Base-by-base conservation (phyloP, 1,284 basidiomycete species). In the Puccinia polysora region DNA sequence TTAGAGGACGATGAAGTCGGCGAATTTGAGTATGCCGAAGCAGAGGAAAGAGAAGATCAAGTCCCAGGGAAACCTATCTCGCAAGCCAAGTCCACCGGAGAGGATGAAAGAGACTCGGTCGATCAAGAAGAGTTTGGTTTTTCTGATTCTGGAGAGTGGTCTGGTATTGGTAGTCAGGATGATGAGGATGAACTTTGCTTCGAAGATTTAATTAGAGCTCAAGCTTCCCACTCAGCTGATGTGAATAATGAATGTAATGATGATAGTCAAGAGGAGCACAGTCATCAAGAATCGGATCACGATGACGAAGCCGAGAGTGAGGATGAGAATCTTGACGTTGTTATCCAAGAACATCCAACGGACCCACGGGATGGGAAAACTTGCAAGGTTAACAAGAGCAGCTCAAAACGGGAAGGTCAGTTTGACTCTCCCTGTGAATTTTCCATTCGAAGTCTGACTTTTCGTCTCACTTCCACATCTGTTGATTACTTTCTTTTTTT, bases 31-130 rank as follows among this genome's bases (percentile, higher is more conserved):
- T 78, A 75, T 36, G 76, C 73, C n/a, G 75, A 59, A 64, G 87
- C 88, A 36, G 84, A 75, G 20, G 83, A 83, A 12, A 78, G 76
- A 86, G 73, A 82, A 30, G n/a, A 2, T 4, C 20, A 25, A 25
- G 10, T 79, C 76, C 28, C 15, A 1, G 12, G 7, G 1, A 45
- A 62, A 62, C 30, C 59, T 2, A 23, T 1, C 25, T 1, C 5
- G 38, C 14, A 30, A 23, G 40, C 15, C 76, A 76, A 30, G 77
- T 76, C 18, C 85, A 85, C 6, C 75, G 87, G 12, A 76, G 74
- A 5, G 75, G n/a, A n/a, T n/a, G 77, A 5, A 76, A 77, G 32
- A 7, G 62, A 71, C 47, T 36, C 38, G 18, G 55, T 32, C 59
- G 43, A 32, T 36, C 40, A 69, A 58, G 23, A 30, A 32, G 65